phyloP scores from a whole-genome alignment of 192 early-diverging fungal genomes.

The Lunasporangiospora selenospora region DNA sequence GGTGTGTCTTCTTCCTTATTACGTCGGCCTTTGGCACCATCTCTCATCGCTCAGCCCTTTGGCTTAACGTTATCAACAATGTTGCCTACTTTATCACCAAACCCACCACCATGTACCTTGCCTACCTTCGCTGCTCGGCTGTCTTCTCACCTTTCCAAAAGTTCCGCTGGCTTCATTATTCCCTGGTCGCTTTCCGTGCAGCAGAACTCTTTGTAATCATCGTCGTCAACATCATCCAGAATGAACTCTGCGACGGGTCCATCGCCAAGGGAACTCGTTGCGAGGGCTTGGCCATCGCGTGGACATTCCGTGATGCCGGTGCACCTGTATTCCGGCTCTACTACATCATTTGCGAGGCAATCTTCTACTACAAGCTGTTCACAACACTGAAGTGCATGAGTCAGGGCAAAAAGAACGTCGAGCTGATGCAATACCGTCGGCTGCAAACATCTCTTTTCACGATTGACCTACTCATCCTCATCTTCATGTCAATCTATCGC shows the following conservation, averaged over 20 bases:
- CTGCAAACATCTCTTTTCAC: conserved; percentile 45
- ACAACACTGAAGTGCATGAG: conserved; percentile 35
- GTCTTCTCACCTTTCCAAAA: conserved; percentile 32
- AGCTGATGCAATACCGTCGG: conserved; percentile 39
- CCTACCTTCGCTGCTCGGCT: conserved; percentile 43
- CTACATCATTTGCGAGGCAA: conserved; percentile 42
- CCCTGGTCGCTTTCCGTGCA: conserved; percentile 30
- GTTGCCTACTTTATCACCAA: conserved; percentile 49
- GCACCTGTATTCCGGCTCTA: conserved; percentile 45
- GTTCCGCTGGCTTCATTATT: conserved; percentile 24
- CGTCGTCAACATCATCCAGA: conserved; percentile 35
- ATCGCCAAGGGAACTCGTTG: conserved; percentile 30
- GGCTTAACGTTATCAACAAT: conserved; percentile 47
- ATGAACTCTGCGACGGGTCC: conserved; percentile 32
- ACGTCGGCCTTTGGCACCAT: conserved; percentile 13
- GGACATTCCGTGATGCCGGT: conserved; percentile 32
- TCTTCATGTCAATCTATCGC: conserved; percentile 46
- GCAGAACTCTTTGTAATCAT: conserved; percentile 34
- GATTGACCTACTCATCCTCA: conserved; percentile 28
- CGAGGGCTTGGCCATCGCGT: conserved; percentile 17
- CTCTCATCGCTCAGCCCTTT: conserved; percentile 12
- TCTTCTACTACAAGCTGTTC: conserved; percentile 46
- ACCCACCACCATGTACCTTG: conserved; percentile 44
- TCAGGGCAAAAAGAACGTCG: conserved; percentile 7
- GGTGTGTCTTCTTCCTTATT: conserved; percentile 38